These are phyloP conservation scores for Carex arenaria DNA, from an alignment of 202 grass and related monocot genomes.

Conservation along the genomic window DNA sequence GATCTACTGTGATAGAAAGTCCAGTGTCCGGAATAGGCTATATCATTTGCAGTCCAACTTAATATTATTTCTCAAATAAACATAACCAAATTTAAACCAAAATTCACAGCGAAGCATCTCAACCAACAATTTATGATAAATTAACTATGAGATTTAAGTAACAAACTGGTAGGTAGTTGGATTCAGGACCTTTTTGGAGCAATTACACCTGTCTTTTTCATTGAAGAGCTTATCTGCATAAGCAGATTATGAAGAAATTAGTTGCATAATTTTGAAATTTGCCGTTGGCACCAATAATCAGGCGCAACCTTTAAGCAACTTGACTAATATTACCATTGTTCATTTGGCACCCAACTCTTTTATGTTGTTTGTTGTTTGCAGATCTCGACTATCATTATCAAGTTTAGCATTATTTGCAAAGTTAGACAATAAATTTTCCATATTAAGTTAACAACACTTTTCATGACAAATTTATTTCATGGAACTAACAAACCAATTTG, in stretches of 20 bases:
- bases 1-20: too few relatives aligned
- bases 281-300: not conserved
- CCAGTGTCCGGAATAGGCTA: too few relatives aligned
- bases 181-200: slow-evolving; percentile 50
- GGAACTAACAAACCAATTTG: not conserved
- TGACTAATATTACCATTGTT: not conserved
- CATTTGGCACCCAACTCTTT: not conserved
- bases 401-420: too few relatives aligned
- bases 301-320: not conserved
- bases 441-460: not conserved
- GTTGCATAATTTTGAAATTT: not conserved
- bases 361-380: too few relatives aligned
- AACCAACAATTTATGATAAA: not conserved
- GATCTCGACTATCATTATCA: too few relatives aligned
- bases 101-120: not conserved
- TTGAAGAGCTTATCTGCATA: slow-evolving; percentile 76
- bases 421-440: not conserved
- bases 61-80: not conserved
- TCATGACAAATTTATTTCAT: not conserved
- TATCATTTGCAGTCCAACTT: not conserved
- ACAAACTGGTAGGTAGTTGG: not conserved
- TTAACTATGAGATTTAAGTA: not conserved
- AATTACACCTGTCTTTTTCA: slow-evolving; percentile 91
- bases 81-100: not conserved
- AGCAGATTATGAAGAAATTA: not conserved